Percentiles rank a stretch among this genome's conserved stretches.
These are phyloP conservation scores for Pseudopyricularia cyperi DNA, from an alignment of 2,329 filamentous ascomycete species.

Conservation along the genomic window DNA sequence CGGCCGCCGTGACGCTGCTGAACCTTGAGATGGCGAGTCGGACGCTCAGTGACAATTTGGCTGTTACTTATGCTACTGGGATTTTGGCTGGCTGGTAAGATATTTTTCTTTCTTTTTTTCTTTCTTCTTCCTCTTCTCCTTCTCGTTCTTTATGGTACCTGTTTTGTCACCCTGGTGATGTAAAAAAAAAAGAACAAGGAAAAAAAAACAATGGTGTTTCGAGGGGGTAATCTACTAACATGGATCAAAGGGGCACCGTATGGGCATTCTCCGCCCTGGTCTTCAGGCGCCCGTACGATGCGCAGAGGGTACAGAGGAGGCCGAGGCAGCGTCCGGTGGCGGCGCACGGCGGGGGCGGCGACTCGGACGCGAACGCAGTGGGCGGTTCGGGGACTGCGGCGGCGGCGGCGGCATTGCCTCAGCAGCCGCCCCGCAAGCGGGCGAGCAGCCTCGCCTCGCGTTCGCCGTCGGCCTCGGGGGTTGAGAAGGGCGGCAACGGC, in stretches of 20 bases:
- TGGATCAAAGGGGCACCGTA: slow-evolving; percentile 30
- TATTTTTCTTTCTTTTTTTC: not conserved
- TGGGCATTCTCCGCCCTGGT: slow-evolving; percentile 35
- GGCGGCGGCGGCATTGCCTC: not conserved
- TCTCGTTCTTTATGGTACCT: not conserved
- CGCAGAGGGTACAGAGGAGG: slow-evolving; percentile 29
- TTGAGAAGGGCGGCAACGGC: not conserved
- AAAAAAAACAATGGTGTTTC: not conserved
- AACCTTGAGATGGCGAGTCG: slow-evolving; percentile 26
- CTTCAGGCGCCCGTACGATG: slow-evolving; percentile 40
- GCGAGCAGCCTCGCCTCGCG: not conserved
- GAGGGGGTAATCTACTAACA: too few relatives aligned
- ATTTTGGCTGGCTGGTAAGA: slow-evolving; percentile 31
- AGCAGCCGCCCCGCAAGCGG: not conserved
- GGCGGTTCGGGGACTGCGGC: not conserved
- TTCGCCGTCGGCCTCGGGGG: not conserved
- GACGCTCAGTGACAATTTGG: slow-evolving; percentile 38
- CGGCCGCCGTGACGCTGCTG: slow-evolving; percentile 27
- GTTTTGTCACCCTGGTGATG: not conserved
- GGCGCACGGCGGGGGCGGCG: not conserved
- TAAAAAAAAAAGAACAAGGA: not conserved
- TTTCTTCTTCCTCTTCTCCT: not conserved
- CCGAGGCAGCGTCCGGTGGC: not conserved
- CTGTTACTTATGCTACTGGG: slow-evolving; percentile 35
- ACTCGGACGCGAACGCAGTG: not conserved